Conservation (phyloP, 495 filamentous ascomycete genomes). For the Podospora pseudocomata region DNA sequence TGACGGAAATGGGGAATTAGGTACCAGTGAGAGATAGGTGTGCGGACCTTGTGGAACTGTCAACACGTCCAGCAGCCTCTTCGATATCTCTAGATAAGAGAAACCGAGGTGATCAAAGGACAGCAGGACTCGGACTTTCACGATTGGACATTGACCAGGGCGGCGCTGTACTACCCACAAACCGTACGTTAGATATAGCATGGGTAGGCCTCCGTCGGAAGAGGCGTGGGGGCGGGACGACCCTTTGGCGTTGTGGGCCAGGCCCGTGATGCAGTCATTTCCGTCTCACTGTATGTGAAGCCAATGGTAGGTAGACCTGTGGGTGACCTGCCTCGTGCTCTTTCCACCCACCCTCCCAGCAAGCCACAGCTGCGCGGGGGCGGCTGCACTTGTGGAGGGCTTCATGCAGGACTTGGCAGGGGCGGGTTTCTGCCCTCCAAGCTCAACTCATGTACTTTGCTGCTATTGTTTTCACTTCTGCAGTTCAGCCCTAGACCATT, state of each 20-base stretch:
- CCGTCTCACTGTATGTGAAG: background rate
- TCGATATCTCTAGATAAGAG: background rate
- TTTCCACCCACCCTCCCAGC: background rate
- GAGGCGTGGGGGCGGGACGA: background rate
- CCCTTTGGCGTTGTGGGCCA: background rate
- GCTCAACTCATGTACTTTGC: background rate
- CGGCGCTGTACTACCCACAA: background rate
- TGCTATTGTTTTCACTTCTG: background rate
- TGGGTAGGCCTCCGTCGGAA: background rate
- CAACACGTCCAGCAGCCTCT: background rate
- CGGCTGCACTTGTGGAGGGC: background rate
- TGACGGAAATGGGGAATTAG: background rate
- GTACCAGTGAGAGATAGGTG: no score
- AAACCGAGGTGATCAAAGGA: background rate
- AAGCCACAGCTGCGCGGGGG: background rate
- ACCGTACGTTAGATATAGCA: background rate
- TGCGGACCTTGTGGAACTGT: background rate
- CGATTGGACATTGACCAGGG: background rate
- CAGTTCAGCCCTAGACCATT: background rate
- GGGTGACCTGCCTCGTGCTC: background rate
- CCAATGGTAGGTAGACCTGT: background rate
- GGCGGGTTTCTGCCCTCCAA: background rate
- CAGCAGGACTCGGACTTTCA: background rate
- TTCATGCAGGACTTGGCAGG: background rate
- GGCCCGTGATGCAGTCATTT: background rate